Conservation (phyloP, 192 early-diverging fungal genomes). For the Chytriomyces hyalinus region DNA sequence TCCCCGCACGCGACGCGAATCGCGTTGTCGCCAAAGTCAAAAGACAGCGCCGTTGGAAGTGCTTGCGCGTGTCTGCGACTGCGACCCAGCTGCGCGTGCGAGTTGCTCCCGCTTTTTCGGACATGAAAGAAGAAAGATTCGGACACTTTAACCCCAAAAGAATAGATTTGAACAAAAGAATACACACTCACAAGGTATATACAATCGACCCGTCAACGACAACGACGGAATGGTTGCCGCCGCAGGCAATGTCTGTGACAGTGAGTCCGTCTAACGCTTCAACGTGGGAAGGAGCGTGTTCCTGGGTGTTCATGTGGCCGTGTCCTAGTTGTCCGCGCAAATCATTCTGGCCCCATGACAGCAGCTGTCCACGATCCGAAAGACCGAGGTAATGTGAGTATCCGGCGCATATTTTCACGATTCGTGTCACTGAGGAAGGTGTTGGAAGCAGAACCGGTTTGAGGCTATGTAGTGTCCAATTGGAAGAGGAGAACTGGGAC, state of each 20-base stretch:
- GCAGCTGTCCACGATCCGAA: background rate
- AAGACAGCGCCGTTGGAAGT: background rate
- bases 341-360: background rate
- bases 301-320: background rate
- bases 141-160: no score
- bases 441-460: no score
- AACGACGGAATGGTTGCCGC: background rate
- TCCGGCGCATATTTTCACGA: background rate
- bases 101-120: background rate
- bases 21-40: background rate
- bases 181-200: background rate
- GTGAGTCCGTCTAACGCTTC: background rate
- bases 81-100: background rate
- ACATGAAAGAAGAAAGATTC: background rate
- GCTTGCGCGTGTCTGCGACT: background rate
- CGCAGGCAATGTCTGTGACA: background rate
- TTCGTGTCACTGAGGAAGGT: no score
- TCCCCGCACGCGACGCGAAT: background rate
- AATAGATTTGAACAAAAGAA: background rate
- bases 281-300: background rate
- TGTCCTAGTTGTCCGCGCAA: background rate
- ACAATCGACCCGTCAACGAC: background rate
- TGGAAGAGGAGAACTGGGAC: no score
- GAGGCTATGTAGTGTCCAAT: no score
- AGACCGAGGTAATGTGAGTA: background rate